Base-by-base conservation (phyloP, 495 filamentous ascomycete genomes). In the Aspergillus wentii region DNA sequence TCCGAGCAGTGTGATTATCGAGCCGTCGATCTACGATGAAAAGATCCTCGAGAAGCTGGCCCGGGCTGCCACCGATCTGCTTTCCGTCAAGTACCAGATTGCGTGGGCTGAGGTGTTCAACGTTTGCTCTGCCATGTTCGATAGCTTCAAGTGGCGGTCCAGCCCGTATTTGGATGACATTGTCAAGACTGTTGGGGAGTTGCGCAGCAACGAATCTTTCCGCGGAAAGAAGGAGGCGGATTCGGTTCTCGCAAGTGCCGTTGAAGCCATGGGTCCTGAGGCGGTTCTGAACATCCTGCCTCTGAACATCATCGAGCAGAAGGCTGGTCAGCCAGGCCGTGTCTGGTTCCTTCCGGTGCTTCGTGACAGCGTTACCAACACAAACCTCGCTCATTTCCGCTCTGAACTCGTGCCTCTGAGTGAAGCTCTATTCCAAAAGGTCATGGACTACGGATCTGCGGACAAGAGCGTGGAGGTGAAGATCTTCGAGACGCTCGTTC, bases 91-190 rank as follows among this genome's bases (percentile, higher is more conserved):
- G 51, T 97, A 87, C 54, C 92, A 97, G 57, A 77, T 80, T 13
- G 92, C 94, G 1, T 98, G 92, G 94, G 79, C 83, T 65, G 91
- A 97, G 54, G 85, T 94, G 7, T 96, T 97, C 66, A 88, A 83
- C 48, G 83, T 97, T 8, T 72, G 94, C 34, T 80, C 78, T n/a
- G 83, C 85, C 19, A 81, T 91, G 57, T 92, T 97, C 44, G 84
- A 92, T 38, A 74, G 79, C n/a, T 75, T 94, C 40, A 76, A 80
- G 47, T 96, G 88, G 89, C 79, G 81, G 27, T 82, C 88, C 4
- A 68, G 76, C 35, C 87, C 88, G 5, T 80, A 88, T 48, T 68
- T 96, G 28, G 65, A 74, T 15, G 78, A 80, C 18, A 75, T 90
- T 37, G 76, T 89, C 34, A 81, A 75, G 39, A 84, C 72, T 8